These are phyloP conservation scores for Lentinula detonsa DNA, from an alignment of 768 basidiomycete species.

Conservation along the genomic window DNA sequence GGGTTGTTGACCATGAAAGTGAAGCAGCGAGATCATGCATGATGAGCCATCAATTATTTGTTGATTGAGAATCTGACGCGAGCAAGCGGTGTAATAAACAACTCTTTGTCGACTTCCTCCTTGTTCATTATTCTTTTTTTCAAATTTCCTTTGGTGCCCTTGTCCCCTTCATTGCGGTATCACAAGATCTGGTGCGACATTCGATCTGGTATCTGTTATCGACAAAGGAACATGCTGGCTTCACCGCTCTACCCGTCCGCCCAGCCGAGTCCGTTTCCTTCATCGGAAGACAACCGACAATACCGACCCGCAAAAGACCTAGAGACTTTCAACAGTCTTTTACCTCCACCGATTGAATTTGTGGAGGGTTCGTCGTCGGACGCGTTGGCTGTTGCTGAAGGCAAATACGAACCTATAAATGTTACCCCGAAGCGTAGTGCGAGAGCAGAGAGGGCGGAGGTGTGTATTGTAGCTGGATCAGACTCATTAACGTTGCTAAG, in stretches of 20 bases:
- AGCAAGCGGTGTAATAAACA: background rate
- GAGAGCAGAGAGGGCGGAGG: slow-evolving; percentile 43
- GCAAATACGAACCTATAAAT: slow-evolving; percentile 81
- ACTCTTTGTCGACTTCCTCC: background rate
- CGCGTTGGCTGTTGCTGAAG: slow-evolving; percentile 60
- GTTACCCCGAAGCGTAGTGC: slow-evolving; percentile 56
- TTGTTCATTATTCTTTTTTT: background rate
- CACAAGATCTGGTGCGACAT: background rate
- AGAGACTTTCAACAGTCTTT: slow-evolving; percentile 71
- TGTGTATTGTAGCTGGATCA: slow-evolving; percentile 21
- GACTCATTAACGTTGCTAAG: background rate
- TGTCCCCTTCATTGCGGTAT: background rate
- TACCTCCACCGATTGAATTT: slow-evolving; percentile 78
- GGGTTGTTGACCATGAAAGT: no score
- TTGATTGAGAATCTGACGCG: background rate
- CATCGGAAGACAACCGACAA: slow-evolving; percentile 44
- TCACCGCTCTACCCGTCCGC: background rate
- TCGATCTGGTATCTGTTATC: background rate
- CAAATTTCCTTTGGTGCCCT: background rate
- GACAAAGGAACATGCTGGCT: slow-evolving; percentile 1
- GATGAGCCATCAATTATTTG: background rate
- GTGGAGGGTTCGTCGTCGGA: slow-evolving; percentile 82
- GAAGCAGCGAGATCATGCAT: background rate
- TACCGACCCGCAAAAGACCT: slow-evolving; percentile 66
- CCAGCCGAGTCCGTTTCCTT: slow-evolving; percentile 10